Conservation (phyloP, 768 basidiomycete species). For the Hemileccinum impolitum region DNA sequence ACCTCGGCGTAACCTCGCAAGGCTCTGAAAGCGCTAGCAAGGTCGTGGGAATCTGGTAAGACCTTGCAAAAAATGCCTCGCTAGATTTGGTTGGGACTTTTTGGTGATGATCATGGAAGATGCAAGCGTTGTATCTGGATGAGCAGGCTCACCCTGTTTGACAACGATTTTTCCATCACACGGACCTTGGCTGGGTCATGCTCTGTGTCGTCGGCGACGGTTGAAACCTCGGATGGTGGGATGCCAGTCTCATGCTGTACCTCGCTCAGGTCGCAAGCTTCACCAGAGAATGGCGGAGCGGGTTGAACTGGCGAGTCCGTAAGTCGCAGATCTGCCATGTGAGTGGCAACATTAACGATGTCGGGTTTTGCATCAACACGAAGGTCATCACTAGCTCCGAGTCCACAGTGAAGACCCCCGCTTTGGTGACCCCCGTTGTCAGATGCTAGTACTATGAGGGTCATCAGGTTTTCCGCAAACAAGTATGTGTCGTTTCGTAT, state of each 20-base stretch:
- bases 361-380: slow-evolving; percentile 11
- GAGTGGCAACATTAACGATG: slow-evolving; percentile 7
- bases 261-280: slow-evolving; percentile 18
- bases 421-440: slow-evolving; percentile 47
- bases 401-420: slow-evolving; percentile 22
- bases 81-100: too few species aligned
- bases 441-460: slow-evolving; percentile 57
- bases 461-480: slow-evolving; percentile 49
- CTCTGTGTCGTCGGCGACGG: background rate
- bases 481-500: slow-evolving; percentile 40
- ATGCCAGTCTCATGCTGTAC: slow-evolving; percentile 8
- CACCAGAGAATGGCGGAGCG: slow-evolving; percentile 1
- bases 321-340: slow-evolving; percentile 12
- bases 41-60: too few species aligned
- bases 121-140: slow-evolving; percentile 2
- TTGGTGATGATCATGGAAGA: too few species aligned
- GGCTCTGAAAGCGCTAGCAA: too few species aligned
- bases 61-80: too few species aligned
- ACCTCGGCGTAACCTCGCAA: too few species aligned
- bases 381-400: slow-evolving; percentile 9
- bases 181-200: slow-evolving; percentile 1
- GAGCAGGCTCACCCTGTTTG: slow-evolving; percentile 22
- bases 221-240: background rate
- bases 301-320: slow-evolving; percentile 2
- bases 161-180: slow-evolving; percentile 2